These are phyloP conservation scores for Clitopilus passeckerianus DNA, from an alignment of 768 basidiomycete genomes.

Conservation along the genomic window DNA sequence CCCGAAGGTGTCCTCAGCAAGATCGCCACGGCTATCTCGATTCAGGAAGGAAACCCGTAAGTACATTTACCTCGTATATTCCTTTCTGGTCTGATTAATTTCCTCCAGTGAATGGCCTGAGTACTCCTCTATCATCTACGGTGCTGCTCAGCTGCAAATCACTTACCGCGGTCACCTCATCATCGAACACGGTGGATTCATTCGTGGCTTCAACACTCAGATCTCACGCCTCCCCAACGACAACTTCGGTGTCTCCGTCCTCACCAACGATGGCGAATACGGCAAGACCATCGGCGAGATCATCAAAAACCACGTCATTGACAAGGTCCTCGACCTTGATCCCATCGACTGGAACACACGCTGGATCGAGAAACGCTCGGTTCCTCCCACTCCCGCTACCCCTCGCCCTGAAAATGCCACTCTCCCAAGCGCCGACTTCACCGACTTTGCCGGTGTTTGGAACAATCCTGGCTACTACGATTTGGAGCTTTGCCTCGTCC, in stretches of 20 bases:
- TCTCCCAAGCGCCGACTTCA: conserved; percentile 8
- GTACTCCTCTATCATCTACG: conserved; percentile 19
- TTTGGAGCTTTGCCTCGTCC: conserved; percentile 14
- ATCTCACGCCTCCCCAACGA: conserved; percentile 10
- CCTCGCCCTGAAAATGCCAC: conserved; percentile 12
- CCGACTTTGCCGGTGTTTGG: conserved; percentile 11
- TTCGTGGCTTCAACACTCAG: conserved; percentile 7
- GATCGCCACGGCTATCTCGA: conserved; percentile 17
- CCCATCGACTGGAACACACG: conserved; percentile 17
- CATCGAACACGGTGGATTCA: not conserved
- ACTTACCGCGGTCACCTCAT: conserved; percentile 18
- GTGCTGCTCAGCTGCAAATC: conserved; percentile 15
- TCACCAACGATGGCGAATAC: conserved; percentile 18
- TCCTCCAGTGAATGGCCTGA: conserved; percentile 14
- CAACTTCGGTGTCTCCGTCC: conserved; percentile 20
- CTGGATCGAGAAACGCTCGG: not conserved
- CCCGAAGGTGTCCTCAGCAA: conserved; percentile 16
- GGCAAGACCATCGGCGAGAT: conserved; percentile 12
- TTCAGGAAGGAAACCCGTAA: conserved; percentile 11
- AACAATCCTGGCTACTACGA: conserved; percentile 12
- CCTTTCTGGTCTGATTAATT: not conserved
- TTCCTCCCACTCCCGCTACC: conserved; percentile 1
- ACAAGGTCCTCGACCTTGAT: conserved; percentile 15
- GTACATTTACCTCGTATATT: not conserved
- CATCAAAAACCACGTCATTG: conserved; percentile 18